Evolutionary conservation across 2,329 filamentous ascomycete species (phyloP), one percentile per base, ranked within the genome.

Genomic region (Catunica adiposa): DNA sequence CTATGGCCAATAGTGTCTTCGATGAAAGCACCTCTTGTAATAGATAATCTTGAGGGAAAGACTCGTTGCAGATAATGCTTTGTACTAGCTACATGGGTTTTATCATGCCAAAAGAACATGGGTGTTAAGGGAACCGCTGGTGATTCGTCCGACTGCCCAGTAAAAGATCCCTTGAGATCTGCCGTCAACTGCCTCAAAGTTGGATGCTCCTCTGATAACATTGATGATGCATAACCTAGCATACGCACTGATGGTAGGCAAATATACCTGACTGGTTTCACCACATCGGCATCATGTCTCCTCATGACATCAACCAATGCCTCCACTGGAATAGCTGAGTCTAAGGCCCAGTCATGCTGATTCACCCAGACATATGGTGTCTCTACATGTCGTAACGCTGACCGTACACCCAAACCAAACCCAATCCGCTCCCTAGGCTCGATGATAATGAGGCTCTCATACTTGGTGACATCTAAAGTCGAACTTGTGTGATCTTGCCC

Each of bases 61-160:
- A 78, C 70, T 0, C 70, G 66, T 0, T 64, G 61, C 0, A 78
- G 66, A 56, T 79, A 79, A 60, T 79, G 76, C 1, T 64, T 60
- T 0, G 68, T 71, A 2, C 69, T 70, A 1, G 71, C 75, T 1
- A 79, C 58, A 56, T 79, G 76, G 0, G 76, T 75, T 60, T 79
- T 79, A 58, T 79, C 76, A 56, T 78, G 75, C 76, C 76, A 79
- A 61, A 78, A 77, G 64, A 77, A 79, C 55, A 79, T 67, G 0
- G 76, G 76, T 1, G 76, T 78, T 42, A 79, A 62, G 0, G 73
- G 72, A 0, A 78, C 62, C 15, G 51, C 31, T 3, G 5, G 8
- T 4, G 15, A 15, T 6, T 17, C 23, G 9, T 31, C 51, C 37
- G 22, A 20, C 17, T 20, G 6, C 11, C 31, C 51, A 20, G 20